Percentiles rank a stretch among this genome's conserved stretches.
Conservation (phyloP, 768 basidiomycete species). For the Hypsizygus marmoreus region DNA sequence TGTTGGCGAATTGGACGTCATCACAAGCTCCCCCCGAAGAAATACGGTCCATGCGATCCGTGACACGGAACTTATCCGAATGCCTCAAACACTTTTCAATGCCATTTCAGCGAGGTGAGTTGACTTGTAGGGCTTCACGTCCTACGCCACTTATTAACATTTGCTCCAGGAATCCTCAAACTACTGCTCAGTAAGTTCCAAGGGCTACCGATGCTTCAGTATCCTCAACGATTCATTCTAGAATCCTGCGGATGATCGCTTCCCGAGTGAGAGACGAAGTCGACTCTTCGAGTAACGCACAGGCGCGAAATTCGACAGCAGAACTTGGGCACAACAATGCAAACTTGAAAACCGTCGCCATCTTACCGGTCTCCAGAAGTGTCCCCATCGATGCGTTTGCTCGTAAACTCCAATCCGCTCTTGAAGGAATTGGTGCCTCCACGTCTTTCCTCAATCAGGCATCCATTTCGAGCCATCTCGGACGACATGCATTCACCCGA, state of each 20-base stretch:
- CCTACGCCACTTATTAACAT: background rate
- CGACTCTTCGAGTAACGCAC: conserved; percentile 56
- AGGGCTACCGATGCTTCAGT: background rate
- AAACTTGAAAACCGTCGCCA: conserved; percentile 93
- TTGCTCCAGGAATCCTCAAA: conserved; percentile 69
- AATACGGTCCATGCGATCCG: conserved; percentile 97
- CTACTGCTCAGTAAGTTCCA: conserved; percentile 71
- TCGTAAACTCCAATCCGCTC: conserved; percentile 80
- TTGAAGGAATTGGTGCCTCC: conserved; percentile 92
- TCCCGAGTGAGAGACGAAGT: conserved; percentile 87
- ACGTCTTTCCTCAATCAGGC: conserved; percentile 94
- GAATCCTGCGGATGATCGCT: conserved; percentile 86
- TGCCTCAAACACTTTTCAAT: conserved; percentile 97
- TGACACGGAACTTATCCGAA: conserved; percentile 94
- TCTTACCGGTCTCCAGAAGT: conserved; percentile 83
- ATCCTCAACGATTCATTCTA: conserved; percentile 24
- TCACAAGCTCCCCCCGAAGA: conserved; percentile 83
- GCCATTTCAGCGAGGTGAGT: conserved; percentile 85
- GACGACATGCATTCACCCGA: conserved; percentile 90
- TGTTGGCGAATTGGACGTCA: conserved; percentile 96
- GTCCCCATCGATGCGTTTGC: conserved; percentile 92
- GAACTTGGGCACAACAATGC: conserved; percentile 77
- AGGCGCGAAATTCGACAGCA: conserved; percentile 50
- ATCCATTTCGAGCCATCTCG: conserved; percentile 87
- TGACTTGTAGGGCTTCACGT: background rate